Evolutionary conservation across 2,329 filamentous ascomycete species (phyloP).

Genomic region (Cercospora sp.): DNA sequence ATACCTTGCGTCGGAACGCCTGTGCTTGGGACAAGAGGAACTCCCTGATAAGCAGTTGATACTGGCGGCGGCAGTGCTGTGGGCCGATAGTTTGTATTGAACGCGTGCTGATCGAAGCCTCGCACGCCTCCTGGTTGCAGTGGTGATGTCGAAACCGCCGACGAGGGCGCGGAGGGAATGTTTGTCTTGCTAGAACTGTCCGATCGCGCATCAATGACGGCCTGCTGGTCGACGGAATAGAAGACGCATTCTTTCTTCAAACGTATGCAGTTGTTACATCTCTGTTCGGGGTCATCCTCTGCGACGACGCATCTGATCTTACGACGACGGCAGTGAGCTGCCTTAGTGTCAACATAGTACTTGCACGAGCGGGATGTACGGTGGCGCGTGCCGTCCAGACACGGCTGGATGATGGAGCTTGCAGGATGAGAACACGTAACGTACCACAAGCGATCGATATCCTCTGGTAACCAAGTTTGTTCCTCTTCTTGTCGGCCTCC

Average conservation of each 20-base stretch:
- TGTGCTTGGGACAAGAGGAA: conserved; percentile 23
- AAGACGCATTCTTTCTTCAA: conserved; percentile 95
- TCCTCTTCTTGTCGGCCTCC: conserved; percentile 68
- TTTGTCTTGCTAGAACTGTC: conserved; percentile 27
- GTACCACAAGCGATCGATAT: conserved; percentile 94
- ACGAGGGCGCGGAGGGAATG: conserved; percentile 29
- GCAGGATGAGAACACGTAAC: conserved; percentile 44
- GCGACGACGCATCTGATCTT: conserved; percentile 90
- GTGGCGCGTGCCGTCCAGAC: conserved; percentile 21
- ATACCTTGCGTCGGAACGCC: conserved; percentile 16
- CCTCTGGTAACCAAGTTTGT: conserved; percentile 87
- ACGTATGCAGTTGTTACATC: conserved; percentile 90
- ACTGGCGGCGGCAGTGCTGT: conserved; percentile 18
- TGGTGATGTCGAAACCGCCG: conserved; percentile 32
- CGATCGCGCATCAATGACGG: conserved; percentile 31
- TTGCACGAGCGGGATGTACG: conserved; percentile 15
- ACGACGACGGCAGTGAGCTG: conserved; percentile 86
- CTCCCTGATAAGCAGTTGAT: conserved; percentile 20
- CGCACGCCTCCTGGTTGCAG: conserved; percentile 20
- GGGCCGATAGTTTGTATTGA: background rate
- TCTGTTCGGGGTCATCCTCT: conserved; percentile 68
- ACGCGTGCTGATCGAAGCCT: conserved; percentile 19
- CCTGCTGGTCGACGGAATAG: conserved; percentile 69
- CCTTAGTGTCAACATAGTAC: conserved; percentile 23
- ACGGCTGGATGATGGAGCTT: conserved; percentile 10